A percentile compares a stretch with the other conserved stretches of the same genome.
Conservation (phyloP, 768 basidiomycete genomes). For the Rhodotorula kratochvilovae region DNA sequence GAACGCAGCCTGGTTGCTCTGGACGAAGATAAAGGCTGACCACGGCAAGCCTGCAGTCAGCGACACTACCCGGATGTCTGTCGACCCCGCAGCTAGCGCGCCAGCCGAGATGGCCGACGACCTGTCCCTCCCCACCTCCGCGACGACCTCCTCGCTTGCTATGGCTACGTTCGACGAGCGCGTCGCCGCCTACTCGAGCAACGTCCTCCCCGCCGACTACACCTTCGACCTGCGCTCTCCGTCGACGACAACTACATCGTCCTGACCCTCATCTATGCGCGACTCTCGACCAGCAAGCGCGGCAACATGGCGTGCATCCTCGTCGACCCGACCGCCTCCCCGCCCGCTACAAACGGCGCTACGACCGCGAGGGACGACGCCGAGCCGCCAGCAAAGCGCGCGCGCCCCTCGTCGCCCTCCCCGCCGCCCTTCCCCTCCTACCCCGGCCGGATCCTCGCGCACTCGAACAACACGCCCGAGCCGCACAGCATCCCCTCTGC, state of each 20-base stretch:
- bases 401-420: not conserved
- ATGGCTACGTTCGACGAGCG: not conserved
- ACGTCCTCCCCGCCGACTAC: slow-evolving; percentile 24
- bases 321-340: slow-evolving; percentile 12
- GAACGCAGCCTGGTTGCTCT: no score
- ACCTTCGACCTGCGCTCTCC: slow-evolving; percentile 16
- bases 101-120: not conserved
- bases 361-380: not conserved
- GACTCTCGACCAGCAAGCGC: slow-evolving; percentile 27
- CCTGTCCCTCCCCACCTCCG: not conserved
- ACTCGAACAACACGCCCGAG: slow-evolving; percentile 32
- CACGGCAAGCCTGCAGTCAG: no score
- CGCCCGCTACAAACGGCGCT: not conserved
- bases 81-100: not conserved
- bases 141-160: not conserved
- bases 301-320: slow-evolving; percentile 37
- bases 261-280: slow-evolving; percentile 27
- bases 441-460: slow-evolving; percentile 25
- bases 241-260: slow-evolving; percentile 33
- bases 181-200: slow-evolving; percentile 9
- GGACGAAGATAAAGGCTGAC: no score
- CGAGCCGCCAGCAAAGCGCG: slow-evolving; percentile 5
- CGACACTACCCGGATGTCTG: no score
- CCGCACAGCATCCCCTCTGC: slow-evolving; percentile 3
- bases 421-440: not conserved